phyloP scores from a whole-genome alignment of 495 filamentous ascomycete species.

The Rusavskia elegans region DNA sequence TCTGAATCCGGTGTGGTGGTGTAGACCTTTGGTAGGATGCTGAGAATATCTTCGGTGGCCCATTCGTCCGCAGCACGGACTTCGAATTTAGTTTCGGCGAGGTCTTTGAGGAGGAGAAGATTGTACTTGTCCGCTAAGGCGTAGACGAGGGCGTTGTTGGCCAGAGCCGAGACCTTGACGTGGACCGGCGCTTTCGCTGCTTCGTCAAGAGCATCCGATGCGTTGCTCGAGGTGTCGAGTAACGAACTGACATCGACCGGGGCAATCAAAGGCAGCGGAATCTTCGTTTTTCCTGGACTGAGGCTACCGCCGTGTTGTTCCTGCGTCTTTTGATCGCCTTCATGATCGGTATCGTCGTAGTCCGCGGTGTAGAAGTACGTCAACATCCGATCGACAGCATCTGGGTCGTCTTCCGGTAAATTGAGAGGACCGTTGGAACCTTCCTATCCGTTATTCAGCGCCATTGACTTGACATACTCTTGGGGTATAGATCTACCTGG shows the following conservation, averaged over 20 bases:
- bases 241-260: too few species aligned
- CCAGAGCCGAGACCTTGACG: slow-evolving; percentile 6
- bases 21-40: slow-evolving; percentile 19
- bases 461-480: too few species aligned
- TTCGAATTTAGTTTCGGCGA: slow-evolving; percentile 22
- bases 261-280: too few species aligned
- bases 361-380: slow-evolving; percentile 19
- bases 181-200: background rate
- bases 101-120: slow-evolving; percentile 19
- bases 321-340: background rate
- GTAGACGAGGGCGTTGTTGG: slow-evolving; percentile 26
- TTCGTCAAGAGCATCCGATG: background rate
- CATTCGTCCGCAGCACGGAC: slow-evolving; percentile 1
- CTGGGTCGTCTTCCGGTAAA: slow-evolving; percentile 16
- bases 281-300: background rate
- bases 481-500: slow-evolving; percentile 12
- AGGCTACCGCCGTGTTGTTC: background rate
- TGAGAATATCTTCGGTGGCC: slow-evolving; percentile 16
- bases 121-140: slow-evolving; percentile 27
- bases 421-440: slow-evolving; percentile 7
- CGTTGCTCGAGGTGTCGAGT: background rate
- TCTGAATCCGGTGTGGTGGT: slow-evolving; percentile 14
- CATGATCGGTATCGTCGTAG: slow-evolving; percentile 8
- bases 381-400: slow-evolving; percentile 21
- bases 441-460: slow-evolving; percentile 9